Evolutionary conservation across 495 filamentous ascomycete genomes (phyloP), one percentile per base, ranked within the genome.

Genomic region (Xylaria scruposa): DNA sequence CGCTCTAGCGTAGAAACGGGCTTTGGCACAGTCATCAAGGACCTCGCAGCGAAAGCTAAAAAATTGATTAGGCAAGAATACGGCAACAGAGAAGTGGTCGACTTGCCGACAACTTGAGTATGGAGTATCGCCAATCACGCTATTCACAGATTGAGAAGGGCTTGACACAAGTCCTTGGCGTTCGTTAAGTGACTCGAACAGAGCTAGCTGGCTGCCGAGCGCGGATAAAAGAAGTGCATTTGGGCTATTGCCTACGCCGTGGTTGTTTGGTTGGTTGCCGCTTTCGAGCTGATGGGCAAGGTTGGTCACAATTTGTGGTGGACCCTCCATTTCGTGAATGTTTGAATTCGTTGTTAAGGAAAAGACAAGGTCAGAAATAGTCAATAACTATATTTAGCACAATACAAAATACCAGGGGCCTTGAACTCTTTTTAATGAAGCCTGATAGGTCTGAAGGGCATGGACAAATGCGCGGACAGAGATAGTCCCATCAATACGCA

Each of bases 11-110:
- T 62, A 75, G 7, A 75, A 73, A 15, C 73, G 71, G 15, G 60
- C 70, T 42, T 66, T 68, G 17, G 65, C 60, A 44, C 71, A 73
- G 12, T 75, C 63, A 17, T 75, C 71, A 3, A 75, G 24, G n/a
- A 70, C 61, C 3, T 63, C 69, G 13, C n/a, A 24, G 19, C 6
- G 33, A 68, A 62, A 71, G 15, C 68, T 71, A 24, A 29, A 5
- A 46, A 59, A 9, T 26, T 19, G 2, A n/a, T 68, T 59, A 68
- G 38, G 1, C 5, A 44, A 40, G 13, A 46, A 29, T 19, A 31
- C 4, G 31, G 33, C 3, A 40, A 42, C 7, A 51, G 53, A 58
- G n/a, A 29, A 21, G 9, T n/a, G n/a, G 31, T 46, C 38, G 31
- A 68, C 66, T 1, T 59, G 59, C 66, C 10, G 21, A 36, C 66